Conservation (phyloP, 768 basidiomycete genomes). For the Lyophyllum shimeji region DNA sequence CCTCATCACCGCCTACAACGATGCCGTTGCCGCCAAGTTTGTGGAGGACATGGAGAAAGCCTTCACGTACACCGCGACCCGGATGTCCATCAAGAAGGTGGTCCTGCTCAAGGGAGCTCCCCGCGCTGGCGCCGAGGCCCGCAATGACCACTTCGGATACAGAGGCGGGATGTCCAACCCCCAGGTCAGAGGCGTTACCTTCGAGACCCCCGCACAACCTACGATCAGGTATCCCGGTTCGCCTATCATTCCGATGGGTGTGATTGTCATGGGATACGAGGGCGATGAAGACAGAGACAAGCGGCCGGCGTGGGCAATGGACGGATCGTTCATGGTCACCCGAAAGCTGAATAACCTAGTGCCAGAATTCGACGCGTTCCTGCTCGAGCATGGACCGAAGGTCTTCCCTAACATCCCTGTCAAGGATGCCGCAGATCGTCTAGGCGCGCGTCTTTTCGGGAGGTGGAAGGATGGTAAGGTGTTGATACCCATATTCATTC, state of each 20-base stretch:
- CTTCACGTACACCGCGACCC: background rate
- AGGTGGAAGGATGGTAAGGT: slow-evolving; percentile 15
- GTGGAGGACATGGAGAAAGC: slow-evolving; percentile 6
- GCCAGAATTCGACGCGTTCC: slow-evolving; percentile 15
- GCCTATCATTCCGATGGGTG: slow-evolving; percentile 8
- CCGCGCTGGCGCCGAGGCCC: slow-evolving; percentile 2
- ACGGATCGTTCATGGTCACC: slow-evolving; percentile 14
- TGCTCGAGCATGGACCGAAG: slow-evolving; percentile 4
- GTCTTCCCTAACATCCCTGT: slow-evolving; percentile 5
- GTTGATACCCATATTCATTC: background rate
- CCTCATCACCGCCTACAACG: slow-evolving; percentile 11
- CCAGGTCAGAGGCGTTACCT: slow-evolving; percentile 12
- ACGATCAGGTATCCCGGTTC: slow-evolving; percentile 11
- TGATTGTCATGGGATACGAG: slow-evolving; percentile 15
- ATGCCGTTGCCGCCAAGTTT: background rate
- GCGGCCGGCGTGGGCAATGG: slow-evolving; percentile 13
- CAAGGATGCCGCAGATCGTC: slow-evolving; percentile 6
- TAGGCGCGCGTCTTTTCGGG: slow-evolving; percentile 22
- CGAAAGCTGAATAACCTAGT: slow-evolving; percentile 15
- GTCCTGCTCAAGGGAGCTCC: slow-evolving; percentile 5
- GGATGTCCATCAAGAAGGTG: slow-evolving; percentile 7
- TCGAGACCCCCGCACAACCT: background rate
- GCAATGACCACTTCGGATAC: slow-evolving; percentile 16
- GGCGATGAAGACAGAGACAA: slow-evolving; percentile 14
- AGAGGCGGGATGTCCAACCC: slow-evolving; percentile 14